Percentiles rank a stretch among this genome's conserved stretches.
Evolutionary conservation across 1,284 basidiomycete species (phyloP).

Genomic region (Xerocomus nothofagi): DNA sequence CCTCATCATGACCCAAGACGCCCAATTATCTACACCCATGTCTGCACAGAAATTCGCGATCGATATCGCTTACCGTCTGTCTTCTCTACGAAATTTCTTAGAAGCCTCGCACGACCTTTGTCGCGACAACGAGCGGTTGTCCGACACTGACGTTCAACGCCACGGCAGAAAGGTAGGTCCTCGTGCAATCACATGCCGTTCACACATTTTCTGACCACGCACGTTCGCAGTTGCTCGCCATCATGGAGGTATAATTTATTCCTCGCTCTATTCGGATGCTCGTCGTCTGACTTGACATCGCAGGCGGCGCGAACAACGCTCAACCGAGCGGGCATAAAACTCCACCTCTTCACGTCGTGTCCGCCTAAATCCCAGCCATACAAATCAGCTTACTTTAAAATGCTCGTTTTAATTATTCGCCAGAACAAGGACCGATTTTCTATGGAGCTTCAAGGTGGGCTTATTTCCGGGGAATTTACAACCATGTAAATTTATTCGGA

Average conservation of each 20-base stretch:
- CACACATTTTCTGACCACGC: slow-evolving; percentile 12
- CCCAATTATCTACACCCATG: slow-evolving; percentile 20
- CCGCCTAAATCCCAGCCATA: slow-evolving; percentile 28
- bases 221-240: slow-evolving; percentile 26
- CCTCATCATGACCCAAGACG: slow-evolving; percentile 14
- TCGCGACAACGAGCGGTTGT: slow-evolving; percentile 19
- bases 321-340: slow-evolving; percentile 33
- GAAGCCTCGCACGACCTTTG: slow-evolving; percentile 35
- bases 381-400: slow-evolving; percentile 38
- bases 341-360: slow-evolving; percentile 39
- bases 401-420: slow-evolving; percentile 36
- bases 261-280: not conserved
- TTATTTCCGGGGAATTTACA: not conserved
- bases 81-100: slow-evolving; percentile 35
- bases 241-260: slow-evolving; percentile 32
- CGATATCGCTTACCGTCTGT: slow-evolving; percentile 34
- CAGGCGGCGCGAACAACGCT: slow-evolving; percentile 39
- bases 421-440: slow-evolving; percentile 25
- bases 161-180: slow-evolving; percentile 36
- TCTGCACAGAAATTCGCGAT: slow-evolving; percentile 33
- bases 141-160: slow-evolving; percentile 27
- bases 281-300: slow-evolving; percentile 5
- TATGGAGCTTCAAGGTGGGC: slow-evolving; percentile 27
- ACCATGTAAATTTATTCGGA: slow-evolving; percentile 5
- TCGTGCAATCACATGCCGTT: not conserved